Base-by-base conservation (phyloP, 2,329 filamentous ascomycete species). In the Akanthomyces uredinophilus region DNA sequence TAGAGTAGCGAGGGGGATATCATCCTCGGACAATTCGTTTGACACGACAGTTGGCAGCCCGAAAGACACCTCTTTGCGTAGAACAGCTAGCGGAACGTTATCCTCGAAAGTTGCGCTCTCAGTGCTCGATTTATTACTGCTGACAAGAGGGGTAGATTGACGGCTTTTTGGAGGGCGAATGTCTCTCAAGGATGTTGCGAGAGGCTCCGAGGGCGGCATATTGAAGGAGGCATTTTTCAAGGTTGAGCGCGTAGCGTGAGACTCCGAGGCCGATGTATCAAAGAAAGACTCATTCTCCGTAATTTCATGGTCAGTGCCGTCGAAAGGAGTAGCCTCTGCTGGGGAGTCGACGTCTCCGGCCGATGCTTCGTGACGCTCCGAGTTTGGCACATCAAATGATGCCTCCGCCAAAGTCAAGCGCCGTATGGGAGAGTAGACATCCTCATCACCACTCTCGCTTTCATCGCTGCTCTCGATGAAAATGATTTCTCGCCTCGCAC, bases 401-500 rank as follows among this genome's bases (percentile, higher is more conserved):
- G 43, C 47, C 22, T 39, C 43, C 49, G 39, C 50, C 24, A 39
- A 14, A 8, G 41, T 54, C 16, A 35, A 16, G 5, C 32, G 29
- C 20, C 27, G 27, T 14, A 49, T 54, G 11, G 59, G 41, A 24
- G 49, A 37, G 24, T 8, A 52, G 16, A 43, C 29, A 20, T 29
- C 44, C 11, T 3, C 32, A n/a, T 46, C n/a, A 6, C 27, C n/a
- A 11, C 29, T n/a, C 4, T 51, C 46, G 18, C 18, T 22, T 18
- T 61, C 59, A 22, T 49, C 50, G 41, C 29, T 54, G 50, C 50
- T 54, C 5, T 47, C 43, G 39, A 61, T 61, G 20, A 37, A 52
- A n/a, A 60, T 60, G 8, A 46, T 10, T 53, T 53, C 58, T 29
- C 39, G 49, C 13, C 37, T 46, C n/a, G 10, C 24, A 18, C 24